Percentiles rank a stretch among this genome's conserved stretches.
Conservation (phyloP, 2,329 filamentous ascomycete genomes). For the Fusarium gaditjirri region DNA sequence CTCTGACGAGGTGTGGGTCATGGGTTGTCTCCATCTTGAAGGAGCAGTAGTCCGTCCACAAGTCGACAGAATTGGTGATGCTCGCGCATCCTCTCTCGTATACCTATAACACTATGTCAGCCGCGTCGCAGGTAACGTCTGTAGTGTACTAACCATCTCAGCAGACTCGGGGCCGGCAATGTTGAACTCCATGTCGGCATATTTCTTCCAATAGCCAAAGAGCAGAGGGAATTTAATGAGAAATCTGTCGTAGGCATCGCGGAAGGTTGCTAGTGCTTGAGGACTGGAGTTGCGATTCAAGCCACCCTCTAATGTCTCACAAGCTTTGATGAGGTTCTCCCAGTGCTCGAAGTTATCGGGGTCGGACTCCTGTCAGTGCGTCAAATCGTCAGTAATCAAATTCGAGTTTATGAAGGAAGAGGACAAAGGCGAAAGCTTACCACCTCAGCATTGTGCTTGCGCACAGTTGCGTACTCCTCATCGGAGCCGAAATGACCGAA, state of each 20-base stretch:
- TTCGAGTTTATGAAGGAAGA: background rate
- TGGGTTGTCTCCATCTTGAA: slow-evolving; percentile 99
- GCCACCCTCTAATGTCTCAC: slow-evolving; percentile 88
- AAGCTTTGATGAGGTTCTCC: slow-evolving; percentile 89
- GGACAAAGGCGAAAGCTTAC: slow-evolving; percentile 58
- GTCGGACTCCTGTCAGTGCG: slow-evolving; percentile 65
- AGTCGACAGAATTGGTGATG: slow-evolving; percentile 91
- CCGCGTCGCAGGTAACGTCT: background rate
- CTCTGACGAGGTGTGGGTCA: slow-evolving; percentile 94
- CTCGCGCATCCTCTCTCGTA: slow-evolving; percentile 96
- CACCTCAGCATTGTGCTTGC: slow-evolving; percentile 79
- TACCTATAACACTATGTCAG: slow-evolving; percentile 65
- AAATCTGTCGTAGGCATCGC: slow-evolving; percentile 91
- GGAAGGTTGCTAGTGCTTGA: slow-evolving; percentile 86
- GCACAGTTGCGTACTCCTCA: slow-evolving; percentile 84
- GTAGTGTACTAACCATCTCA: slow-evolving; percentile 78
- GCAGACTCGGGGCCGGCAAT: slow-evolving; percentile 97
- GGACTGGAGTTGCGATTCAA: slow-evolving; percentile 97
- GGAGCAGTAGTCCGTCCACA: slow-evolving; percentile 97
- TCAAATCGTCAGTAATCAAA: slow-evolving; percentile 36
- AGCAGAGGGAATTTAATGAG: slow-evolving; percentile 94
- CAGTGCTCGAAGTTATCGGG: slow-evolving; percentile 93
- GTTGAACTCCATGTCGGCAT: slow-evolving; percentile 96
- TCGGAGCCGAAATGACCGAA: slow-evolving; percentile 77
- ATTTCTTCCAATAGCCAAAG: slow-evolving; percentile 99